Evolutionary conservation across 2,329 filamentous ascomycete genomes (phyloP), one percentile per base, ranked within the genome.

Genomic region (Colletotrichum coccodes): DNA sequence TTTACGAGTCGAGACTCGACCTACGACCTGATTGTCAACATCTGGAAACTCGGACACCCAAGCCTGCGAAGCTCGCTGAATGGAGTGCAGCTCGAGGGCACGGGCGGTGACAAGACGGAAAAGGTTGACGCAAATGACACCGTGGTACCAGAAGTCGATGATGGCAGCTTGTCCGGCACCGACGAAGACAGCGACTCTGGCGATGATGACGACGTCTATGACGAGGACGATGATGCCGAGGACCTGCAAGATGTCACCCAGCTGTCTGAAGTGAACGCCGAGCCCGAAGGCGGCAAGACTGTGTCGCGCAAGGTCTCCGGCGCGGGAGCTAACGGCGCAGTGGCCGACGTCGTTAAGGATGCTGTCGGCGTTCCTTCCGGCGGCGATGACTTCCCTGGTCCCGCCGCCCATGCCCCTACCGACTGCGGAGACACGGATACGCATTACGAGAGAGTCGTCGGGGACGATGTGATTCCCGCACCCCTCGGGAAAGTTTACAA

Each of bases 21-120:
- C 0, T 99, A 98, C 76, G 97, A 99, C 77, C 84, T 99, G 52
- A 95, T 99, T 77, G 92, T 99, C 72, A 97, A 97, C 68, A 98
- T 99, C 67, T 99, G 96, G 96, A 97, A 97, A 79, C 92, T 98
- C 34, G 96, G 94, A 18, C 96, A 99, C 78, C 95, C 96, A 2
- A 94, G 94, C 63, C 82, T 99, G 34, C 94, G 94, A 79, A 97
- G 94, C 77, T 97, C 94, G 4, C 84, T 97, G 3, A 98, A 98
- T 71, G 95, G 96, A 3, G 94, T 97, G 12, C 88, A 90, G 14
- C 85, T 98, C 3, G 93, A 95, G 71, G 91, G 94, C 70, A 91
- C 90, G 0, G 92, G 94, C 6, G 94, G 94, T 26, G 95, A 98
- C 79, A 97, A 96, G 82, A 97, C 94, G 0, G 95, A 97, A 75